Percentiles rank a stretch among this genome's conserved stretches.
Evolutionary conservation across 352 stramenopile genomes (phyloP).

Genomic region (Pilasporangium apinafurcum): DNA sequence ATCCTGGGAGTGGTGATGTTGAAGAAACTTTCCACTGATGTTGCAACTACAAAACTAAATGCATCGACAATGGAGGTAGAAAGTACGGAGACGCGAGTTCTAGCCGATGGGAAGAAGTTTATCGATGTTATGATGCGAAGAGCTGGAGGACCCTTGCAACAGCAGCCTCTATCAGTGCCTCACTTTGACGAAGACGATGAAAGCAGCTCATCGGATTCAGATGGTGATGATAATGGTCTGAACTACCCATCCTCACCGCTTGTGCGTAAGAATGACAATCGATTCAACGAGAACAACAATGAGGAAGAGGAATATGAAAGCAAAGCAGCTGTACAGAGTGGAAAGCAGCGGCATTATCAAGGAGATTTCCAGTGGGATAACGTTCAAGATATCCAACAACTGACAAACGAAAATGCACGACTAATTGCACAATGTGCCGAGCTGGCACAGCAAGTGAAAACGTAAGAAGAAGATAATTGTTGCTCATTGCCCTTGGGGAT

Average conservation of each 20-base stretch:
- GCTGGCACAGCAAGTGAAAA: conserved; percentile 55
- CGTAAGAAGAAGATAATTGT: conserved; percentile 11
- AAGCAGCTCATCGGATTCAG: conserved; percentile 28
- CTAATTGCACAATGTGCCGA: conserved; percentile 33
- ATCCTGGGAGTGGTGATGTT: too few species aligned
- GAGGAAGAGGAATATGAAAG: conserved; percentile 13
- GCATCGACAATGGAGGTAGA: conserved; percentile 46
- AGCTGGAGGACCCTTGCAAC: neutral
- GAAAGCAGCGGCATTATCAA: neutral
- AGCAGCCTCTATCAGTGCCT: conserved; percentile 15
- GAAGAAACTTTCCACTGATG: too few species aligned
- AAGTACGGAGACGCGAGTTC: conserved; percentile 28
- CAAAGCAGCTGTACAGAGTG: neutral
- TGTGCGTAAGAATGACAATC: conserved; percentile 2
- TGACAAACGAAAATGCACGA: conserved; percentile 51
- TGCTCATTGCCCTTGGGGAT: too few species aligned
- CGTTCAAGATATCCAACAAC: conserved; percentile 48
- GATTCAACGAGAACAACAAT: conserved; percentile 12
- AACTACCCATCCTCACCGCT: conserved; percentile 1
- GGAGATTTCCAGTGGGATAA: conserved; percentile 38
- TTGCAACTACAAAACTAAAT: too few species aligned
- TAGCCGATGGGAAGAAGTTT: conserved; percentile 39
- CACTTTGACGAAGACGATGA: conserved; percentile 64
- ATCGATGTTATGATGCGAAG: conserved; percentile 48
- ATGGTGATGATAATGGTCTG: conserved; percentile 7